These are phyloP conservation scores for Saitozyma podzolica DNA, from an alignment of 768 basidiomycete species.

Conservation along the genomic window DNA sequence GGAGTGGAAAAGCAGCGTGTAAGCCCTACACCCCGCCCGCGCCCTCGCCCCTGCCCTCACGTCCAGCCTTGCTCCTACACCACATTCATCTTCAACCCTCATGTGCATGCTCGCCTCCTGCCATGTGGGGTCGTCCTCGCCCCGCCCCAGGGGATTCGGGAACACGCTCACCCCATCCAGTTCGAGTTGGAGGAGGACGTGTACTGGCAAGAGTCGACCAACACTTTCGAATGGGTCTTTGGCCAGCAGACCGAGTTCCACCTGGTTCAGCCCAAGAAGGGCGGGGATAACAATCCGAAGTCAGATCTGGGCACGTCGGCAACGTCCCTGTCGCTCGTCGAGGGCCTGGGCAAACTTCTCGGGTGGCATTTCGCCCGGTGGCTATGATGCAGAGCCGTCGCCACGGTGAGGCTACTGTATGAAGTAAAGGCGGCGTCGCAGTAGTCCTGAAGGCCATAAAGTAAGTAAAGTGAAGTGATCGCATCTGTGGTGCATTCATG, in stretches of 20 bases:
- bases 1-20: constrained; percentile 53
- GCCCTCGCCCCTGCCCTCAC: neutral
- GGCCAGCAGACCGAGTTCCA: constrained; percentile 60
- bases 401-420: too few relatives aligned
- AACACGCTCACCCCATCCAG: constrained; percentile 11
- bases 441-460: too few relatives aligned
- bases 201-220: constrained; percentile 54
- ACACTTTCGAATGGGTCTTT: constrained; percentile 58
- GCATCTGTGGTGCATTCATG: too few relatives aligned
- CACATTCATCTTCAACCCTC: too few relatives aligned
- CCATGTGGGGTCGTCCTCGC: too few relatives aligned
- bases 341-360: neutral
- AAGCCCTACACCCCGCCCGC: neutral
- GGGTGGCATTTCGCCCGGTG: neutral
- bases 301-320: too few relatives aligned
- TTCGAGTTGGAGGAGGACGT: constrained; percentile 43
- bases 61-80: neutral
- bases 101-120: too few relatives aligned
- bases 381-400: neutral
- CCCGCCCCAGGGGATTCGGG: too few relatives aligned
- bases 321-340: neutral
- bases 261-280: constrained; percentile 46
- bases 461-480: too few relatives aligned
- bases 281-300: too few relatives aligned
- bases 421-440: too few relatives aligned